Conservation (phyloP, 2,329 filamentous ascomycete species). For the Endocalyx cinctus region DNA sequence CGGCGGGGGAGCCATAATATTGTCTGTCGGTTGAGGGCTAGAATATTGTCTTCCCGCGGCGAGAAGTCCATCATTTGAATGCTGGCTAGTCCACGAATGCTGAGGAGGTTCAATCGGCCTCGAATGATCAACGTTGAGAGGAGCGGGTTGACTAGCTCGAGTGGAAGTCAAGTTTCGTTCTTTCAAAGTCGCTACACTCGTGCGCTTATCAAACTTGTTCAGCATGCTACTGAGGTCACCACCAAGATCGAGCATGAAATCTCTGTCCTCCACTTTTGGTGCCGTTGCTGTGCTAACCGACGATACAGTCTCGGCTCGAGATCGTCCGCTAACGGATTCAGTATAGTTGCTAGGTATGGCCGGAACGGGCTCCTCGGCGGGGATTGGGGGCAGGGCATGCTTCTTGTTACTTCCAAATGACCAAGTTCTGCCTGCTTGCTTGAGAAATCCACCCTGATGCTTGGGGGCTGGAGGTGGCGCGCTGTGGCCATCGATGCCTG, state of each 20-base stretch:
- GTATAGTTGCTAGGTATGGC: too few relatives aligned
- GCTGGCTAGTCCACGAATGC: conserved; percentile 48
- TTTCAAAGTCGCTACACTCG: conserved; percentile 44
- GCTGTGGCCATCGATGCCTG: conserved; percentile 32
- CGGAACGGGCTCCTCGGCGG: conserved; percentile 32
- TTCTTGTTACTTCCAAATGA: conserved; percentile 57
- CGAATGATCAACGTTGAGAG: conserved; percentile 42
- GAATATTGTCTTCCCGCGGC: conserved; percentile 28
- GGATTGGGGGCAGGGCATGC: conserved; percentile 28
- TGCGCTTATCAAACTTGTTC: conserved; percentile 49
- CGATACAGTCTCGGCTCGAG: conserved; percentile 49
- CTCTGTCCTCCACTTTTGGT: conserved; percentile 41
- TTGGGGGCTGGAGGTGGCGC: conserved; percentile 41
- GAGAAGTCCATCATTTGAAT: conserved; percentile 46
- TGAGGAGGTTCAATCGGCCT: conserved; percentile 43
- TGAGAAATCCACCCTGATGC: conserved; percentile 49
- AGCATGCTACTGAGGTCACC: conserved; percentile 56
- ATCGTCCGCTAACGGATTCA: conserved; percentile 25
- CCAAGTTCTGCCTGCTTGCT: conserved; percentile 53
- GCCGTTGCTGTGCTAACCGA: conserved; percentile 51
- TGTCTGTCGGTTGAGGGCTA: conserved; percentile 30
- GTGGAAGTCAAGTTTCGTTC: conserved; percentile 43
- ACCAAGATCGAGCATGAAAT: conserved; percentile 48
- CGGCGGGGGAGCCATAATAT: conserved; percentile 26
- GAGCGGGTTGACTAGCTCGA: conserved; percentile 41